Evolutionary conservation across 441 rosid species (phyloP).

Genomic region (Brassica balearica): DNA sequence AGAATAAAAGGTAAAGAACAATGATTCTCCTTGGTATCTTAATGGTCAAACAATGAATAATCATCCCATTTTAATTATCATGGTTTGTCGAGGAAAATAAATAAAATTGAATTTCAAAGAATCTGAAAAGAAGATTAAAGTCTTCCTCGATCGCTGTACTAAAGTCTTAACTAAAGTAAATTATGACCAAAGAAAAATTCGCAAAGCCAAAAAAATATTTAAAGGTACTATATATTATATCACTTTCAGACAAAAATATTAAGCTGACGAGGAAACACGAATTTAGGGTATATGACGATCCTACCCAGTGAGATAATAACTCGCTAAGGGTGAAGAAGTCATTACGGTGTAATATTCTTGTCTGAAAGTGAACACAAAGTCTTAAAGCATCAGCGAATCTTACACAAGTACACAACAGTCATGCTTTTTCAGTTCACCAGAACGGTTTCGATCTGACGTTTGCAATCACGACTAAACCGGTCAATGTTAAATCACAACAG

Average conservation of each 20-base stretch:
- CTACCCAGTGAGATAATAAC: background rate
- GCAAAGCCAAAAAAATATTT: too few relatives aligned
- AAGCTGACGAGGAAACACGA: too few relatives aligned
- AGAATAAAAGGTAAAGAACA: constrained; percentile 17
- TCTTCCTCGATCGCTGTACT: too few relatives aligned
- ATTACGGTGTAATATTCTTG: background rate
- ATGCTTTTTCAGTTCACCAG: constrained; percentile 32
- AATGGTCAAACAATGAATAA: constrained; percentile 34
- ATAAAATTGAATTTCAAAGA: too few relatives aligned
- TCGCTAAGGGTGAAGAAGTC: constrained; percentile 28
- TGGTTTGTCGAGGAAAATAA: too few relatives aligned
- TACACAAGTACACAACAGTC: background rate
- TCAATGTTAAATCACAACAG: constrained; percentile 23
- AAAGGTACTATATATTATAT: too few relatives aligned
- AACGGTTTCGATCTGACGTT: constrained; percentile 38
- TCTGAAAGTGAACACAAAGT: constrained; percentile 39
- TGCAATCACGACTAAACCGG: constrained; percentile 14
- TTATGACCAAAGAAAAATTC: too few relatives aligned
- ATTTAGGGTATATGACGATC: too few relatives aligned
- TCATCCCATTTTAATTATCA: background rate
- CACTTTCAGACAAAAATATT: too few relatives aligned
- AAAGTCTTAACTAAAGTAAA: too few relatives aligned
- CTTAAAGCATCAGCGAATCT: constrained; percentile 38
- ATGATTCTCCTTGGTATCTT: constrained; percentile 34
- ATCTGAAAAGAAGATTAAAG: too few relatives aligned